Evolutionary conservation across 2,329 filamentous ascomycete genomes (phyloP).

Genomic region (Grosmannia penicillata): DNA sequence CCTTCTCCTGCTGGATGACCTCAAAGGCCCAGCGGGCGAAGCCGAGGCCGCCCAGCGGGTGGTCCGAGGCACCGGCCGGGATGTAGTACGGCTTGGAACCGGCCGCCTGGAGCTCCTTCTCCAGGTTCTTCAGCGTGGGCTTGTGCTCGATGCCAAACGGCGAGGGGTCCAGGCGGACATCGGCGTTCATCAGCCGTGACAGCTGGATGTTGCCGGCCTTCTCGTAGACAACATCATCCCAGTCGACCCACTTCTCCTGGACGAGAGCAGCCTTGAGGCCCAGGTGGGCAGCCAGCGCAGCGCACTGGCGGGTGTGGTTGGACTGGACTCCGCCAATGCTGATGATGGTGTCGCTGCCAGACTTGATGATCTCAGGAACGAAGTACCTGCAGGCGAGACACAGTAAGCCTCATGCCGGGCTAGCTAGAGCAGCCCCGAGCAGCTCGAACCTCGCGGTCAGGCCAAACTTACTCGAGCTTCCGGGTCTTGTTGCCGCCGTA

Average conservation of each 20-base stretch:
- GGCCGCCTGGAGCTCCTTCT: constrained; percentile 13
- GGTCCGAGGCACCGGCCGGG: constrained; percentile 55
- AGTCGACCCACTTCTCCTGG: constrained; percentile 57
- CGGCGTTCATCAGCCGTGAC: constrained; percentile 50
- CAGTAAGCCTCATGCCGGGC: no score
- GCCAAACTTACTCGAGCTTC: constrained; percentile 41
- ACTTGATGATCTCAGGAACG: constrained; percentile 42
- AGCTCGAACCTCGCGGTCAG: no score
- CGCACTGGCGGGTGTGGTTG: constrained; percentile 55
- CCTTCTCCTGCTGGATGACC: constrained; percentile 46
- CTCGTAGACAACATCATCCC: constrained; percentile 42
- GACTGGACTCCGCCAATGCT: constrained; percentile 55
- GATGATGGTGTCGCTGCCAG: constrained; percentile 46
- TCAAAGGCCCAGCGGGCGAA: constrained; percentile 61
- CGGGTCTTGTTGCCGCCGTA: constrained; percentile 57
- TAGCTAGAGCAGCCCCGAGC: no score
- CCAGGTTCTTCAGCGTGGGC: constrained; percentile 42
- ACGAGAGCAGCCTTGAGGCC: constrained; percentile 42
- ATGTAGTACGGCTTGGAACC: constrained; percentile 52
- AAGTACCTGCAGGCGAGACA: constrained; percentile 35
- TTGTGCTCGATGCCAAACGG: constrained; percentile 58
- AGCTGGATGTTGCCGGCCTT: constrained; percentile 59
- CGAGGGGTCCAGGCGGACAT: constrained; percentile 43
- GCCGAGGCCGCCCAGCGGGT: constrained; percentile 53
- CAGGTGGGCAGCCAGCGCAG: constrained; percentile 42